Base-by-base conservation (phyloP, 2,329 filamentous ascomycete species). In the Paecilomyces dactylethromorphus region DNA sequence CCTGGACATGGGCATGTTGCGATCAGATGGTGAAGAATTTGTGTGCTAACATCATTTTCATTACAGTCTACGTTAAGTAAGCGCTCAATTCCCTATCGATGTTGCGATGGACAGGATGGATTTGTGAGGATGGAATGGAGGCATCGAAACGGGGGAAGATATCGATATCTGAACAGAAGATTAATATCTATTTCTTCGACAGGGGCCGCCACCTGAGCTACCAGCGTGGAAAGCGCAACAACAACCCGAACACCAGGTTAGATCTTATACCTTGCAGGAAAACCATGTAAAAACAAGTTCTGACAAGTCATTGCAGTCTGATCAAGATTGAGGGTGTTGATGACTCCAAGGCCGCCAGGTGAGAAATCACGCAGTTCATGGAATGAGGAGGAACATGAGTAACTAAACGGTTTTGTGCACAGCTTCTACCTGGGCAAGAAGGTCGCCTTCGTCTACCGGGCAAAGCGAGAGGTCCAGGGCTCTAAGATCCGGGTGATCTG, bases 271-370 rank as follows among this genome's bases (percentile, higher is more conserved):
- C n/a, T 45, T 45, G 39, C 39, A 29, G 39, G 39, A 21, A n/a
- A 45, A 45, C 21, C 5, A 45, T 15, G 18, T 2, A n/a, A n/a
- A 18, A 18, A 15, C 39, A 45, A n/a, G n/a, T 45, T 45, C 39
- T 45, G n/a, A 45, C 39, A 21, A 10, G n/a, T 45, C 21, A 45
- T 45, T 18, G 10, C 39, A 85, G 90, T 78, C 85, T 97, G 82
- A 89, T 99, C 83, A 94, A 97, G 88, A 96, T 99, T 76, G 93
- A 99, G 86, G 93, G 93, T 80, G 94, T 97, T 74, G 92, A 96
- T 74, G 86, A 90, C 84, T 87, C 89, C 75, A 84, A 90, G 74
- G 91, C 88, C 77, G 93, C 94, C 81, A 90, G 88, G 87, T 92
- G 88, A 69, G 68, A 69, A 59, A 53, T 53, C 32, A 49, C 54